phyloP scores from a whole-genome alignment of 2,329 filamentous ascomycete genomes.

The Teratosphaeria gauchensis region DNA sequence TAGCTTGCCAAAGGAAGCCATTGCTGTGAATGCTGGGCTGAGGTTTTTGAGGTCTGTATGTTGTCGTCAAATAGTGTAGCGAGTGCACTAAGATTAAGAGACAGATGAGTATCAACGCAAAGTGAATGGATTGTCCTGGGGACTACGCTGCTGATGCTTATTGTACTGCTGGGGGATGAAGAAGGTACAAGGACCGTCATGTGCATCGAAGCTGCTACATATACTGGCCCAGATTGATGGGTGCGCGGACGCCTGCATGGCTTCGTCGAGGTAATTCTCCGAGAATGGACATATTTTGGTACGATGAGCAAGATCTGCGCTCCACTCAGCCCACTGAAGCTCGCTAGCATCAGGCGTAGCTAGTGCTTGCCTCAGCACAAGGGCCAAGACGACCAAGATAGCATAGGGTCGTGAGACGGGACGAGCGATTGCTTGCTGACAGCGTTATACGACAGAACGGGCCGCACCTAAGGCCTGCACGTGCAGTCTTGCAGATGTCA shows the following conservation, averaged over 20 bases:
- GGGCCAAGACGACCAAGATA: neutral
- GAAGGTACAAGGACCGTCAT: neutral
- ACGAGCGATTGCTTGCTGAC: neutral
- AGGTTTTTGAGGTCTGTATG: neutral
- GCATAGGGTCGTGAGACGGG: neutral
- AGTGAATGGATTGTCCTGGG: neutral
- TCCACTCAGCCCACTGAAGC: neutral
- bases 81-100: neutral
- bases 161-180: neutral
- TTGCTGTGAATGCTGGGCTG: conserved; percentile 2
- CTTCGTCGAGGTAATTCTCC: neutral
- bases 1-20: conserved; percentile 10
- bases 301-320: neutral
- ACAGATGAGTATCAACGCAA: neutral
- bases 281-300: neutral
- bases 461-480: neutral
- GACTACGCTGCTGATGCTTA: neutral
- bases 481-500: neutral
- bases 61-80: neutral
- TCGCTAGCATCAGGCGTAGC: neutral
- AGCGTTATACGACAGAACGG: neutral
- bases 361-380: neutral
- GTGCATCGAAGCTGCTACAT: neutral
- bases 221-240: neutral
- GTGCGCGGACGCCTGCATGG: neutral